These are phyloP conservation scores for Phytophthora melonis DNA, from an alignment of 352 stramenopile species.

Conservation along the genomic window DNA sequence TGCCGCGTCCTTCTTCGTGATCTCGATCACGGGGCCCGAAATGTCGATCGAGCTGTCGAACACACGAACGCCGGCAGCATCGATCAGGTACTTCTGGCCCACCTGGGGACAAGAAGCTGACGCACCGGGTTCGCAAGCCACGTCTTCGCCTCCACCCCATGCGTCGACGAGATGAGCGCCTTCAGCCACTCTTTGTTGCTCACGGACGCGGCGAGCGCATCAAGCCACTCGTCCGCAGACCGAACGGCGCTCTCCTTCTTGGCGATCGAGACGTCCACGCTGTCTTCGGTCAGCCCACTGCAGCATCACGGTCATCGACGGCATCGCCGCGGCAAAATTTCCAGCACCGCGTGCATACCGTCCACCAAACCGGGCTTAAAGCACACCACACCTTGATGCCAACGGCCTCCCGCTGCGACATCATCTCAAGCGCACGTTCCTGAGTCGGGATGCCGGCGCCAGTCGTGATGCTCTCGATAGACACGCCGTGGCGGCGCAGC, in stretches of 20 bases:
- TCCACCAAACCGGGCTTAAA: constrained; percentile 89
- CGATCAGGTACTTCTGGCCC: constrained; percentile 55
- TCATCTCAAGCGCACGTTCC: constrained; percentile 84
- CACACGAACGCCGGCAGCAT: constrained; percentile 43
- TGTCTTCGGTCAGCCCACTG: constrained; percentile 1
- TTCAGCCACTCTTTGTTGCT: constrained; percentile 62
- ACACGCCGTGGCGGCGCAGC: constrained; percentile 17
- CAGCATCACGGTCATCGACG: no score
- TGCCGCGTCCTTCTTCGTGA: constrained; percentile 42
- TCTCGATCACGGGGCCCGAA: constrained; percentile 57
- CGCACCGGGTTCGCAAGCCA: constrained; percentile 79
- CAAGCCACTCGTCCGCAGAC: constrained; percentile 52
- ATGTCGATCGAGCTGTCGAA: constrained; percentile 50
- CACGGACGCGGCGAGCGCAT: constrained; percentile 41
- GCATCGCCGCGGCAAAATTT: constrained; percentile 47
- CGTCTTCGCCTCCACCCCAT: constrained; percentile 56
- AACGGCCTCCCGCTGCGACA: constrained; percentile 63
- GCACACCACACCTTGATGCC: constrained; percentile 84
- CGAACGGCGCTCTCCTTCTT: constrained; percentile 35
- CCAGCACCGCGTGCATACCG: constrained; percentile 79
- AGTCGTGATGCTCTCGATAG: no score
- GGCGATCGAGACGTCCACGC: constrained; percentile 43
- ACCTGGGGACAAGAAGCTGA: constrained; percentile 55
- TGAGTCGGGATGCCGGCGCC: constrained; percentile 59
- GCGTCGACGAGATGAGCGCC: constrained; percentile 60